phyloP scores from a whole-genome alignment of 805 yeast species.

The Debaryomyces hansenii region DNA sequence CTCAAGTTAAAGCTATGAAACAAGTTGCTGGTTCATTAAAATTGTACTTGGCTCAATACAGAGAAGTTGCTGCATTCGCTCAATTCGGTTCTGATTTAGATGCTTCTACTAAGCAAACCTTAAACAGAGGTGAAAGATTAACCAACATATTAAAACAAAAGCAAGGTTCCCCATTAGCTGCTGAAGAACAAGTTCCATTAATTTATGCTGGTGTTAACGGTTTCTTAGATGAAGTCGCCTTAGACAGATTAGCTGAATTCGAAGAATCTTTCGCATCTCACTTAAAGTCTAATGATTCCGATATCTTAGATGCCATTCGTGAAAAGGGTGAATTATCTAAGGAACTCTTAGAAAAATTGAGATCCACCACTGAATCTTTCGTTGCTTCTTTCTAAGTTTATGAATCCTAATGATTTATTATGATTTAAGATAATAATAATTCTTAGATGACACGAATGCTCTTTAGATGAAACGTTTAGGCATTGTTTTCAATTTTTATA shows the following conservation, averaged over 20 bases:
- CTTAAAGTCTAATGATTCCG: conserved; percentile 88
- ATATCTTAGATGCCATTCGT: conserved; percentile 79
- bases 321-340: conserved; percentile 87
- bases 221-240: conserved; percentile 84
- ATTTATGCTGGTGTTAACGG: conserved; percentile 99
- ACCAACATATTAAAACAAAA: conserved; percentile 98
- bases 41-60: conserved; percentile 99
- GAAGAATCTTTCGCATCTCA: conserved; percentile 90
- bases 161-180: conserved; percentile 95
- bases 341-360: conserved; percentile 83
- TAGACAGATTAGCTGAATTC: conserved; percentile 84
- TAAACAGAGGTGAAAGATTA: conserved; percentile 99
- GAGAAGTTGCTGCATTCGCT: conserved; percentile 99
- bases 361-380: conserved; percentile 89
- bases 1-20: conserved; percentile 99
- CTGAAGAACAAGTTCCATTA: conserved; percentile 98
- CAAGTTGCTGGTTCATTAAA: conserved; percentile 99
- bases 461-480: conserved; percentile 6
- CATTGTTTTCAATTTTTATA: conserved; percentile 8
- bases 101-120: conserved; percentile 99
- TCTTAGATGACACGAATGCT: conserved; percentile 7
- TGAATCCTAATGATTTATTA: conserved; percentile 4
- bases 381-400: conserved; percentile 72
- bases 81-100: conserved; percentile 99
- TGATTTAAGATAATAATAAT: not conserved